A percentile compares a stretch with the other conserved stretches of the same genome.
Evolutionary conservation across 768 basidiomycete genomes (phyloP).

Genomic region (Fibroporia radiculosa): DNA sequence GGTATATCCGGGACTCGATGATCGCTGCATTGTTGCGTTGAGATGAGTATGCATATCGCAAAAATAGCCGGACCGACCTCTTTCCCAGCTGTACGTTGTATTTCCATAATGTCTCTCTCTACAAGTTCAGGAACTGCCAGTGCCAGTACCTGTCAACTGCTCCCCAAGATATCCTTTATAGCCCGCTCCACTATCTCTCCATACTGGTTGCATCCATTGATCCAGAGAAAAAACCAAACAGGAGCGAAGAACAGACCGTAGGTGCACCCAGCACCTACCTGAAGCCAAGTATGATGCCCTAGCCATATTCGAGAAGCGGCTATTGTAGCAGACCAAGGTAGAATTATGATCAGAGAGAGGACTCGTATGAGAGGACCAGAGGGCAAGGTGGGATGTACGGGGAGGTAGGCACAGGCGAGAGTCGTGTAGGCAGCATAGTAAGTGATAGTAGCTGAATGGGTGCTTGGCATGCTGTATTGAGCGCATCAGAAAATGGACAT

Average conservation of each 20-base stretch:
- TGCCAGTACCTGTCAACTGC: too few species aligned
- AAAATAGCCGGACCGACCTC: too few species aligned
- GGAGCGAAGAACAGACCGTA: constrained; percentile 48
- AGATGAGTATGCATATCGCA: too few species aligned
- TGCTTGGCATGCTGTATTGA: constrained; percentile 67
- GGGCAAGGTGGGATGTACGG: constrained; percentile 49
- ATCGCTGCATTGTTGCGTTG: neutral
- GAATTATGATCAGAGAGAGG: constrained; percentile 35
- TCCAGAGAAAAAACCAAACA: constrained; percentile 57
- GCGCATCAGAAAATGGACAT: neutral
- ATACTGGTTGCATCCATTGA: constrained; percentile 21
- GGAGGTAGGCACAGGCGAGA: constrained; percentile 50
- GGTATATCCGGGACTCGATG: neutral
- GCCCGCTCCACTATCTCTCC: constrained; percentile 17
- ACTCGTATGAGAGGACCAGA: constrained; percentile 29
- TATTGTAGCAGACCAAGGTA: constrained; percentile 50
- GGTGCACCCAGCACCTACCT: constrained; percentile 51
- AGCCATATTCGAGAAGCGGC: constrained; percentile 65
- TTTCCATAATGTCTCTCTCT: too few species aligned
- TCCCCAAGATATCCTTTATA: too few species aligned
- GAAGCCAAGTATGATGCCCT: constrained; percentile 67
- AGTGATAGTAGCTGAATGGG: constrained; percentile 64
- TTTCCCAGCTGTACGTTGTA: too few species aligned
- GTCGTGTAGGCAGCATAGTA: constrained; percentile 56
- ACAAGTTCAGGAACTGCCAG: too few species aligned